Base-by-base conservation (phyloP, 257 asterid species). In the Agastache rugosa region DNA sequence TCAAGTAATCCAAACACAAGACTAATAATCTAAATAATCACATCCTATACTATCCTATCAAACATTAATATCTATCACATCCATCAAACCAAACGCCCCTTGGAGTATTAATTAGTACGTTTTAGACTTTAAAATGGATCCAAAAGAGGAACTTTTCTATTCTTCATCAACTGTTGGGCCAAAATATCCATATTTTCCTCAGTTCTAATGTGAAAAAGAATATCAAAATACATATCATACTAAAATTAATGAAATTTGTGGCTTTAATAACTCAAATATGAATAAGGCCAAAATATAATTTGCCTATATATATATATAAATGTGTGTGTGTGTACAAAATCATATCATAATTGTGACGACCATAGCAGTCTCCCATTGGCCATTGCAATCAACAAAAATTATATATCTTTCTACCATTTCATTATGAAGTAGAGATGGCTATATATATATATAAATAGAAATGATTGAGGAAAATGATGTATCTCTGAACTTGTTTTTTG, bases 391-490 rank as follows among this genome's bases (percentile, higher is more conserved):
- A 60, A 60, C 23, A 60, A 60, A 60, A 29, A 7, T 27, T 2
- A 6, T 14, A 6, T 14, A 59, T 14, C 8, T 12, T 58, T 12
- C 11, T 29, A 58, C 11, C 11, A 25, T 63, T 17, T 35, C 16
- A 62, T n/a, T n/a, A n/a, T 34, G 35, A 61, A 35, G 48, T 62
- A 61, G 37, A 34, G 27, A 31, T 61, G 14, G 67, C 15, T 31
- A 61, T 16, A 11, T 6, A 58, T 39, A 8, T 29, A 29, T 16
- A 31, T 63, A 1, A n/a, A n/a, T 12, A 41, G 55, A 11, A 14
- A 42, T 65, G 71, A 65, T 65, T 22, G 56, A 6, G 71, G 71
- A 65, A 22, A 44, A 65, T 42, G 71, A 65, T 65, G n/a, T n/a
- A 22, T 44, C 41, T 65, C 14, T 42, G 56, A 65, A 65, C 20